Percentiles rank a stretch among this genome's conserved stretches.
These are phyloP conservation scores for Ophiostoma quercus DNA, from an alignment of 2,329 filamentous ascomycete genomes.

Conservation along the genomic window DNA sequence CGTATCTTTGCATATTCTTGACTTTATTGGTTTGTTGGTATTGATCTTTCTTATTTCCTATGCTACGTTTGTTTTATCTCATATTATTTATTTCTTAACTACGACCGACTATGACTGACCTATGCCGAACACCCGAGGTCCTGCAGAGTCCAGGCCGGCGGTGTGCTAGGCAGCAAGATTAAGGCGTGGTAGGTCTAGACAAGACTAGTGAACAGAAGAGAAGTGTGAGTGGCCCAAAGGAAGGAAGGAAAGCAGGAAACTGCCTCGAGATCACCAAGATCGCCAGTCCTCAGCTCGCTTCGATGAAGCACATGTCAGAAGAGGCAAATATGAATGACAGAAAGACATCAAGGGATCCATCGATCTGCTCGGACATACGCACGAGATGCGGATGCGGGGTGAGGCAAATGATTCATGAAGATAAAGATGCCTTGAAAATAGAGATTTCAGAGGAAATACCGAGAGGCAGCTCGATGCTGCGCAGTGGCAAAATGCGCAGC, in stretches of 20 bases:
- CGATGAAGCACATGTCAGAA: background rate
- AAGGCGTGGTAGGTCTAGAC: background rate
- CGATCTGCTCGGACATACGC: slow-evolving; percentile 15
- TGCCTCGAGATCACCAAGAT: background rate
- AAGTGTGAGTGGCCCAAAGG: background rate
- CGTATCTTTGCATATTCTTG: background rate
- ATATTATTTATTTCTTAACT: background rate
- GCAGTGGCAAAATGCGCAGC: slow-evolving; percentile 19
- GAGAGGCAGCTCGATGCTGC: background rate
- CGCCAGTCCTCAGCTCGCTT: background rate
- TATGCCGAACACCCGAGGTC: background rate
- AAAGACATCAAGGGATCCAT: background rate
- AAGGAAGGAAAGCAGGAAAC: background rate
- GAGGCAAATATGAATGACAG: background rate
- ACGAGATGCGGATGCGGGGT: background rate
- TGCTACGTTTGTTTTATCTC: background rate
- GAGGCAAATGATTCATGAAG: background rate
- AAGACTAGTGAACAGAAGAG: background rate
- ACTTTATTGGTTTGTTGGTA: background rate
- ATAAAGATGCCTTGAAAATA: background rate
- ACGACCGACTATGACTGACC: background rate
- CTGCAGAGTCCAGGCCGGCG: background rate
- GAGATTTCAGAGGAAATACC: background rate
- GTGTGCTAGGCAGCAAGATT: slow-evolving; percentile 4
- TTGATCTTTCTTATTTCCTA: background rate